Evolutionary conservation across 2,329 filamentous ascomycete species (phyloP), one percentile per base, ranked within the genome.

Genomic region (Cladophialophora chaetospira): DNA sequence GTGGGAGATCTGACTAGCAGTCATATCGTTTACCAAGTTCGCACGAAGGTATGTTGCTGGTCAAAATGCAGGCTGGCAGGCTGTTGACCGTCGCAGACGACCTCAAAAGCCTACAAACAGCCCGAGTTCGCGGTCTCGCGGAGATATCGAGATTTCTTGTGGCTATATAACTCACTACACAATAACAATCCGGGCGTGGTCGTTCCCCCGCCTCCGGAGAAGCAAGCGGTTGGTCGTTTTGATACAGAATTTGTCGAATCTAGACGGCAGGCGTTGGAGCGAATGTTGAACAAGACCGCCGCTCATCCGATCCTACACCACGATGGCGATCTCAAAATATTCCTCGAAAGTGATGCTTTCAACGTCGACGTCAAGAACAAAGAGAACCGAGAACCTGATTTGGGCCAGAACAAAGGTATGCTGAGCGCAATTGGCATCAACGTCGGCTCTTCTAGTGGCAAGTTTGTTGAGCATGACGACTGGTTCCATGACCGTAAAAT

Each of bases 401-500:
- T 95, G 3, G 85, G 85, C 38, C 94, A 97, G 75, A 96, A 86
- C 76, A 97, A 97, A 75, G 92, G 94, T 52, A 88, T 97, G 78
- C 84, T 97, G 66, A 90, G 91, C 67, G 89, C 87, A 13, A 81
- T 97, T 52, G 90, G 91, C 19, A 82, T 94, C 61, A 88, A 82
- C 61, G 85, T 93, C 23, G 89, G 92, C 26, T 82, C 86, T 57
- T 86, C 82, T 67, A 75, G 75, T 29, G 80, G 80, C 58, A 99
- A 99, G 73, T 99, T 99, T 75, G 86, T 99, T 35, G 94, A 99
- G 74, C 94, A 97, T 70, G 94, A 99, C 71, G 94, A 99, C 75
- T 99, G 93, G 94, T 99, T 99, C 76, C 93, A 99, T 67, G 94
- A 99, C 65, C 91, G 94, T 60, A 90, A 88, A 68, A 84, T 97